Evolutionary conservation across 441 rosid genomes (phyloP), one percentile per base, ranked within the genome.

Genomic region (Gossypium trilobum): DNA sequence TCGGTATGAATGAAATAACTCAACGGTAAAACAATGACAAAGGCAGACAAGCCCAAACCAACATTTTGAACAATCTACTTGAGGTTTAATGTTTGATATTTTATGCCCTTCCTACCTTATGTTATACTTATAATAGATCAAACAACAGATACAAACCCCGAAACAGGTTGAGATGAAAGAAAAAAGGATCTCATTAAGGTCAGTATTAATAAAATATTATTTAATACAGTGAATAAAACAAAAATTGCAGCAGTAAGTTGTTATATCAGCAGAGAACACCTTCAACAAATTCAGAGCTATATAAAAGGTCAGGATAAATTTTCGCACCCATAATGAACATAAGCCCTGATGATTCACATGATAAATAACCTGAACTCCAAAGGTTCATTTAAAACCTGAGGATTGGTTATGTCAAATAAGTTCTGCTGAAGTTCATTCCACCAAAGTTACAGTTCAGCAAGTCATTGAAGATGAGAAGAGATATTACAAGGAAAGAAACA

Each of bases 391-490:
- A 4, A 22, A 65, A 65, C 55, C 20, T 9, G 48, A 27, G 39
- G 22, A 48, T 48, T 25, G 8, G 42, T 7, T n/a, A 48, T 8
- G 44, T 29, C 14, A 50, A 67, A 68, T 51, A 51, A 68, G 46
- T 27, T 50, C 11, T 2, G 8, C 44, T 14, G 7, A 67, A 67
- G 71, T 67, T 46, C 29, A 67, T 67, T 48, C 46, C 46, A 51
- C 72, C 44, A 52, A 68, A 51, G n/a, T 51, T 51, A 9, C 56
- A 23, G 2, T 66, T 13, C 36, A 46, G 33, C 33, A n/a, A 46
- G 57, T 55, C 17, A 33, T 6, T 33, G 61, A 19, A 70, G 54
- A 54, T 20, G 73, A 70, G n/a, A 55, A 16, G 48, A 67, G 57
- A 48, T 25, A 48, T 23, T 23, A 22, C 23, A 65, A 16, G 10